phyloP scores from a whole-genome alignment of 495 filamentous ascomycete species.

The Tuber melanosporum region DNA sequence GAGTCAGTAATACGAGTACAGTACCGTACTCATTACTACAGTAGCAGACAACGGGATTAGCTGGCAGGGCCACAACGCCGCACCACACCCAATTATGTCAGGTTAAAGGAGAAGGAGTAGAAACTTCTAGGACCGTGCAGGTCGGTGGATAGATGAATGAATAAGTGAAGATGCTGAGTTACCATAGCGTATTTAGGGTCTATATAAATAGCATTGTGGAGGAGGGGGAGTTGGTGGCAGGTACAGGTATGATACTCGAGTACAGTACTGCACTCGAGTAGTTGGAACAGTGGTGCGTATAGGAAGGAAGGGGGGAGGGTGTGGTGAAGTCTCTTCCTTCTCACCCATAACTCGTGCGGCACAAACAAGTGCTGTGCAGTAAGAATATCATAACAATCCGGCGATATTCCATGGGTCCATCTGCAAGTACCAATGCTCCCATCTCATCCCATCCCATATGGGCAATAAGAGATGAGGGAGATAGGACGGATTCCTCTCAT shows the following conservation, averaged over 20 bases:
- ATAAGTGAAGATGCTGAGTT: not conserved
- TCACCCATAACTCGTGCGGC: too few species aligned
- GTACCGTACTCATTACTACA: not conserved
- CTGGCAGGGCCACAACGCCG: not conserved
- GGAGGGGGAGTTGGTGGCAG: not conserved
- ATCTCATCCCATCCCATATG: not conserved
- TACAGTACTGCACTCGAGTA: not conserved
- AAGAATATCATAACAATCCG: not conserved
- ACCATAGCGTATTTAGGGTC: not conserved
- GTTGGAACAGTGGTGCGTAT: not conserved
- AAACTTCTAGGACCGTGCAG: not conserved
- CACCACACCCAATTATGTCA: not conserved
- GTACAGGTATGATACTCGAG: not conserved
- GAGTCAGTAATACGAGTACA: too few species aligned
- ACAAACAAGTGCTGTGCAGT: not conserved
- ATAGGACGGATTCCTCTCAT: not conserved
- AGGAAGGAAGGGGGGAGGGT: not conserved
- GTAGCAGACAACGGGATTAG: not conserved
- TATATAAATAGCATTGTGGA: not conserved
- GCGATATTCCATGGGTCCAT: not conserved
- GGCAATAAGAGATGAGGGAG: not conserved
- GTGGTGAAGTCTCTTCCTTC: not conserved
- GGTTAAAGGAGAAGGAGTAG: not conserved
- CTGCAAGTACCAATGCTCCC: not conserved
- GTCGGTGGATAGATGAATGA: not conserved